Base-by-base conservation (phyloP, 2,329 filamentous ascomycete genomes). In the Colletotrichum spinosum region DNA sequence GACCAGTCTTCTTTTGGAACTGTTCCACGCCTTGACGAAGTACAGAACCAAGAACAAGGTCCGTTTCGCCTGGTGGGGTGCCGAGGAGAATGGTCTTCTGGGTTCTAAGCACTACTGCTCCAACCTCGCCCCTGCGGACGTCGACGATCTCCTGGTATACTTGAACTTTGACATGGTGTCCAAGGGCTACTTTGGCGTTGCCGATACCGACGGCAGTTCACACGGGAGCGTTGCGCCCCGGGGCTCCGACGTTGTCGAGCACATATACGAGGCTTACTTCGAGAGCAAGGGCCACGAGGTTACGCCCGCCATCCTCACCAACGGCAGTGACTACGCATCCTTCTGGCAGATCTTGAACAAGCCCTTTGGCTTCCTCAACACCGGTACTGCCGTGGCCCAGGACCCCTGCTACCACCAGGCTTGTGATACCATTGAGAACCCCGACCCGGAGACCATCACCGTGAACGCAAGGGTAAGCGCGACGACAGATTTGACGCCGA, bases 251-350 rank as follows among this genome's bases (percentile, higher is more conserved):
- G 72, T 73, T 2, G 72, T 77, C 1, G 73, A 77, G 8, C 64
- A 75, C n/a, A 70, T 78, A 9, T 75, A 79, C 54, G 63, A 73
- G 3, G 73, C 77, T 2, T 75, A 74, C 63, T 73, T 80, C 41
- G 65, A 64, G 12, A 44, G 68, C 1, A 69, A 77, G 65, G 76
- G 79, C 9, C 74, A 78, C 15, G 66, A 74, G 11, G 72, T 76
- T 0, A 72, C 69, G 1, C 72, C 72, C 4, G 68, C 69, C 3
- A 69, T 69, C 2, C 56, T 76, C 0, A 74, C 69, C 52, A 86
- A 85, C 6, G 83, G 87, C 54, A 87, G 82, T 10, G 88, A 90
- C 71, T 90, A 90, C 68, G 85, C 83, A 10, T 83, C 85, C 1
- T 90, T 90, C 78, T 79, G 87, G 39, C 78, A 84, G 46, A 78